phyloP scores from a whole-genome alignment of 148 eudicot species.

The Chenopodium berlandieri region DNA sequence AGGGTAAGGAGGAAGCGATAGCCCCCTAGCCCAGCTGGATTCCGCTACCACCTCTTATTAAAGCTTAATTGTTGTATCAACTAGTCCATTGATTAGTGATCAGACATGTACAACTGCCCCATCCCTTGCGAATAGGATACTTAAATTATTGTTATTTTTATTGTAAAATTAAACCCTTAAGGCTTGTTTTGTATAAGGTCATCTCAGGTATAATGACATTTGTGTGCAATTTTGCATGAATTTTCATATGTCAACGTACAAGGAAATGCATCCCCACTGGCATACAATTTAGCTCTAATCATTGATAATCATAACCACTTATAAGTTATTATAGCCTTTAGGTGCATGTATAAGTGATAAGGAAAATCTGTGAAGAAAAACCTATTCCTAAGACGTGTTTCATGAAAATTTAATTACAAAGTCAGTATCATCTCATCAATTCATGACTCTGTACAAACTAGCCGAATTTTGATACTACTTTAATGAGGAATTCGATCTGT shows the following conservation, averaged over 20 bases:
- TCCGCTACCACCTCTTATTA: neutral
- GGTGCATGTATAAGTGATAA: neutral
- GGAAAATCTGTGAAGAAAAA: neutral
- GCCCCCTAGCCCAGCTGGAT: no score
- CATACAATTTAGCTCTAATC: neutral
- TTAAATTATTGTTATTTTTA: neutral
- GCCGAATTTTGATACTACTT: neutral
- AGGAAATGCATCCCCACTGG: neutral
- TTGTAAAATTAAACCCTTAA: neutral
- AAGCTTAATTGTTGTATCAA: neutral
- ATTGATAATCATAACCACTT: neutral
- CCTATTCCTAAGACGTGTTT: neutral
- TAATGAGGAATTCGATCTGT: neutral
- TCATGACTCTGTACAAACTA: neutral
- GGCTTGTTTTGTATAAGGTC: neutral
- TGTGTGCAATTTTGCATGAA: neutral
- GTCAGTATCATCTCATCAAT: neutral
- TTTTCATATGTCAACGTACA: neutral
- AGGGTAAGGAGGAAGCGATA: no score
- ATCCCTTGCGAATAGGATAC: constrained; percentile 3
- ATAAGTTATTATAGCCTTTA: neutral
- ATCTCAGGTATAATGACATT: neutral
- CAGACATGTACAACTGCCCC: constrained; percentile 7
- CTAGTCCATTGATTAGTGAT: constrained; percentile 4
- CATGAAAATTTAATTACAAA: neutral